Percentiles rank a stretch among this genome's conserved stretches.
phyloP scores from a whole-genome alignment of 2,329 filamentous ascomycete species.

The Cyclaneusma minus region DNA sequence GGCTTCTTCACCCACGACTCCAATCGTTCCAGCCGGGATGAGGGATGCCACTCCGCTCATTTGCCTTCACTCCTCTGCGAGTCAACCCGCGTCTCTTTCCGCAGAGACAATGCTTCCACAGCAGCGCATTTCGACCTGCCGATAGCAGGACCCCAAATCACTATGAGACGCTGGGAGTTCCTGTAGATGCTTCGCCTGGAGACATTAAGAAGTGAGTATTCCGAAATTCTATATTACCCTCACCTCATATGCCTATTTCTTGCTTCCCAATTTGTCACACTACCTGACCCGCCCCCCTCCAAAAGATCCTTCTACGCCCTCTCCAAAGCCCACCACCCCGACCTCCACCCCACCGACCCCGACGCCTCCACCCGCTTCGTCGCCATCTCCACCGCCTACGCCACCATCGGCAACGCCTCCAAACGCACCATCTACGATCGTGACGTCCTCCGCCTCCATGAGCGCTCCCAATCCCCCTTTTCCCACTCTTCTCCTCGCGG shows the following conservation, averaged over 20 bases:
- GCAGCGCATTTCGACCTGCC: constrained; percentile 20
- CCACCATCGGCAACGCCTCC: constrained; percentile 52
- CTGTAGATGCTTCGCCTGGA: constrained; percentile 47
- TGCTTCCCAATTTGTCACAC: constrained; percentile 1
- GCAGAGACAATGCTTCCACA: constrained; percentile 25
- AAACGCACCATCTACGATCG: constrained; percentile 75
- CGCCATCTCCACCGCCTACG: constrained; percentile 72
- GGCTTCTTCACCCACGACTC: not conserved
- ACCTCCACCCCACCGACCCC: constrained; percentile 69
- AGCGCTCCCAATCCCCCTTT: constrained; percentile 15
- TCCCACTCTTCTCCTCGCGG: constrained; percentile 20
- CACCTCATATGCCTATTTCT: constrained; percentile 3
- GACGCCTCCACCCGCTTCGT: constrained; percentile 62
- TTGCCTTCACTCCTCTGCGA: constrained; percentile 6
- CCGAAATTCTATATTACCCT: no score
- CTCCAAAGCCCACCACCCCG: constrained; percentile 84
- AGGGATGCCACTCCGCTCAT: constrained; percentile 43
- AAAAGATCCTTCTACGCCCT: constrained; percentile 69
- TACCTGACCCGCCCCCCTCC: constrained; percentile 1
- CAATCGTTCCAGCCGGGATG: constrained; percentile 29
- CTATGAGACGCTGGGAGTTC: constrained; percentile 71
- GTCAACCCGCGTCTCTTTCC: constrained; percentile 2
- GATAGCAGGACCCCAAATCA: constrained; percentile 36
- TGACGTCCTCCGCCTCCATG: constrained; percentile 34
- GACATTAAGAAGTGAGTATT: constrained; percentile 74